Evolutionary conservation across 176 grass and related monocot genomes (phyloP).

Genomic region (Bothriochloa decipiens): DNA sequence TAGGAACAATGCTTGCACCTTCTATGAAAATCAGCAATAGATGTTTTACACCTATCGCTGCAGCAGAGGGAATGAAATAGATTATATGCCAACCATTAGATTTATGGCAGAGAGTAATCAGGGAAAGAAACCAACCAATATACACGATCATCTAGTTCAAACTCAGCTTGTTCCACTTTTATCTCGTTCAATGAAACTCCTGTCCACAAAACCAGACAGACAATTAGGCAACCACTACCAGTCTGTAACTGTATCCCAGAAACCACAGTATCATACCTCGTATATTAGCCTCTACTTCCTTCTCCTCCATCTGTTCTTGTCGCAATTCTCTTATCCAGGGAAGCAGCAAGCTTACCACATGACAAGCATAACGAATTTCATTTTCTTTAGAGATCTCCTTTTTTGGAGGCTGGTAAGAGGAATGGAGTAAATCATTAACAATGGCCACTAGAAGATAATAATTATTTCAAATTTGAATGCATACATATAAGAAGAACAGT

Average conservation of each 20-base stretch:
- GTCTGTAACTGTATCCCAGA: not conserved
- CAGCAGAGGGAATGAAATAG: slow-evolving; percentile 9
- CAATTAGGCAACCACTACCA: slow-evolving; percentile 19
- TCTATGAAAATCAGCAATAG: slow-evolving; percentile 85
- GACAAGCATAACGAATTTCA: slow-evolving; percentile 48
- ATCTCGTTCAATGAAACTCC: slow-evolving; percentile 50
- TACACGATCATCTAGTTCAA: slow-evolving; percentile 55
- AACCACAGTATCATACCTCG: slow-evolving; percentile 62
- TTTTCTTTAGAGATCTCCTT: slow-evolving; percentile 59
- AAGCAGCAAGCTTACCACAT: slow-evolving; percentile 49
- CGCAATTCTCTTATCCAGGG: slow-evolving; percentile 69
- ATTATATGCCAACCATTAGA: slow-evolving; percentile 24
- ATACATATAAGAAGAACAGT: slow-evolving; percentile 17
- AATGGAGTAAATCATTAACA: slow-evolving; percentile 17
- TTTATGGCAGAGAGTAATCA: slow-evolving; percentile 27
- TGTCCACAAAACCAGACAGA: slow-evolving; percentile 39
- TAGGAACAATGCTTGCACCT: slow-evolving; percentile 69
- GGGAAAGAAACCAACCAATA: slow-evolving; percentile 59
- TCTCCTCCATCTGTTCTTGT: slow-evolving; percentile 63
- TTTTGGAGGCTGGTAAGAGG: slow-evolving; percentile 47
- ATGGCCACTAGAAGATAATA: slow-evolving; percentile 5
- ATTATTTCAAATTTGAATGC: not conserved
- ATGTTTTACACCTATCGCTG: slow-evolving; percentile 79
- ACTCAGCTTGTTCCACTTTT: slow-evolving; percentile 56
- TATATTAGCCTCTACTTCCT: slow-evolving; percentile 69